Evolutionary conservation across 1,139 yeast species (phyloP), one percentile per base, ranked within the genome.

Genomic region (Geotrichum bryndzae): DNA sequence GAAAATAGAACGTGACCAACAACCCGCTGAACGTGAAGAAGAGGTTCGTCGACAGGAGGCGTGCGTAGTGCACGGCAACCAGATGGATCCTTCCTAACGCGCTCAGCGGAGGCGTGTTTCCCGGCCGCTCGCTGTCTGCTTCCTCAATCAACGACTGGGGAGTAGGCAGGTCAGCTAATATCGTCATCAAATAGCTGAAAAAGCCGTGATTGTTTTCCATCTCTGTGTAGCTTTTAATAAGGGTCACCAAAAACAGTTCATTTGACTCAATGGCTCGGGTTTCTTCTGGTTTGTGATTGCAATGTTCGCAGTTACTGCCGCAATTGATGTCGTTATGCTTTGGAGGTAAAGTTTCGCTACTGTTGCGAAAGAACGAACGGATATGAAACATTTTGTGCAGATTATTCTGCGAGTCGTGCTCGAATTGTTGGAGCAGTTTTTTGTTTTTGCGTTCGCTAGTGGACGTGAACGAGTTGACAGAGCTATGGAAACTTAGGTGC

Each of bases 1-100:
- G 35, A 45, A 66, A 60, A 48, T 66, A 66, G 3, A 66, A 29
- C 2, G 64, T 57, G 22, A 66, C 61, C 13, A 58, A 33, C 38
- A 65, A 60, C n/a, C 68, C 68, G 53, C 72, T 57, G 38, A 53
- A 18, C 11, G 63, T 61, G n/a, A 41, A 18, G 13, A 61, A 15
- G 29, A 35, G 53, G 54, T 15, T 46, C 41, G 45, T 29, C 35
- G 25, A 58, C 48, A 41, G 18, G 7, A 61, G 63, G n/a, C 63
- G 61, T 18, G 65, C 59, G 4, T 62, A 58, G 15, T 59, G 59
- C n/a, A 22, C 54, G 6, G 31, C 13, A 11, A 18, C 54, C 3
- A 41, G 48, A 7, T 23, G 18, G 48, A 18, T 27, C 15, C 29
- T n/a, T 27, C 53, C 23, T 13, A 53, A 48, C 2, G 48, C 41